phyloP scores from a whole-genome alignment of 306 rosid species.

The Acmispon strigosus region DNA sequence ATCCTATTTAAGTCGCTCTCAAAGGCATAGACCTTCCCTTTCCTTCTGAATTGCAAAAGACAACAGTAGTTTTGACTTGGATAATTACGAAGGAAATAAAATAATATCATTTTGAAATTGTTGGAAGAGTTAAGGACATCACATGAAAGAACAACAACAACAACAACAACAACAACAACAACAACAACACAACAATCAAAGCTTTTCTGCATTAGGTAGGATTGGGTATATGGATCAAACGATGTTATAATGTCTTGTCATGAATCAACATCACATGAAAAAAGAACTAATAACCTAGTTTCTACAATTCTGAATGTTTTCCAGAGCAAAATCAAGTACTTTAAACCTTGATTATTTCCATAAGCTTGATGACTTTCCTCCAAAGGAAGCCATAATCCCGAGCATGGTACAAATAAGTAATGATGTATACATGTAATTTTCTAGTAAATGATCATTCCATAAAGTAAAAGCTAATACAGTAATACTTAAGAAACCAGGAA shows the following conservation, averaged over 20 bases:
- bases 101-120: neutral
- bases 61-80: neutral
- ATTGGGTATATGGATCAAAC: too few relatives aligned
- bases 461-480: neutral
- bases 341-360: neutral
- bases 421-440: neutral
- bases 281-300: neutral
- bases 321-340: neutral
- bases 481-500: neutral
- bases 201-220: too few relatives aligned
- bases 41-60: neutral
- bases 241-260: too few relatives aligned
- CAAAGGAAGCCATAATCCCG: neutral
- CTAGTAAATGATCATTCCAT: neutral
- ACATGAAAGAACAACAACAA: neutral
- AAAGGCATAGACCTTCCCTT: conserved; percentile 4
- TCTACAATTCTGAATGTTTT: neutral
- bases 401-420: neutral
- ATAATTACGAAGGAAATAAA: conserved; percentile 1
- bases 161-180: too few relatives aligned
- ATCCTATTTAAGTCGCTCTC: neutral
- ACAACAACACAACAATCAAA: too few relatives aligned
- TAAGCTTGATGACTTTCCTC: conserved; percentile 2
- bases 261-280: neutral
- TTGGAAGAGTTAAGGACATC: neutral